These are phyloP conservation scores for Carex kokanica DNA, from an alignment of 176 grass and related monocot species.

Conservation along the genomic window DNA sequence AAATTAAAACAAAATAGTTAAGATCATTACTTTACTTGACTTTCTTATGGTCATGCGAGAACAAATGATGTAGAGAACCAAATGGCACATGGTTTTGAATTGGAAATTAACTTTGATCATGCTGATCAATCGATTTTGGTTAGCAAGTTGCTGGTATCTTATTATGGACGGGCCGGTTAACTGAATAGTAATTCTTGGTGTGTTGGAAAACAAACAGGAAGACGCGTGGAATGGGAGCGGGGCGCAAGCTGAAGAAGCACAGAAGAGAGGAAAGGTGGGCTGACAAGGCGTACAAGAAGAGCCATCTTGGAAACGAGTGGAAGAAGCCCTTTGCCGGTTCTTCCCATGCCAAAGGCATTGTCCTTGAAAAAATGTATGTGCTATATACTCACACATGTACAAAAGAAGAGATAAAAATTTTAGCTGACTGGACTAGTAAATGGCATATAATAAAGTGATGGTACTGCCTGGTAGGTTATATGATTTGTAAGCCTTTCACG, in stretches of 20 bases:
- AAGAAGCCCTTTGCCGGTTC: constrained; percentile 21
- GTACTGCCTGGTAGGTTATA: not conserved
- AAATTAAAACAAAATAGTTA: not conserved
- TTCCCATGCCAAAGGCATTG: constrained; percentile 21
- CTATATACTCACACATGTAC: not conserved
- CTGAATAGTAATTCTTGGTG: not conserved
- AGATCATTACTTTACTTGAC: not conserved
- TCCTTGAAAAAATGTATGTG: constrained; percentile 27
- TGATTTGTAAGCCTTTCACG: not conserved
- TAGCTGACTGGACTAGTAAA: not conserved
- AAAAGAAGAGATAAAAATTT: not conserved
- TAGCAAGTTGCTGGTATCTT: not conserved
- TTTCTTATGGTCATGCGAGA: not conserved
- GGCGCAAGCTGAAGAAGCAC: constrained; percentile 23
- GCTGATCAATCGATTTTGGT: not conserved
- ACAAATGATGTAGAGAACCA: not conserved
- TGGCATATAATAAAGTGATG: not conserved
- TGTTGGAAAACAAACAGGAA: not conserved
- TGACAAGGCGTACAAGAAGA: constrained; percentile 19
- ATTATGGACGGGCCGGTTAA: not conserved
- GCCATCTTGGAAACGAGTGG: constrained; percentile 27
- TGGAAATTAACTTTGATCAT: not conserved
- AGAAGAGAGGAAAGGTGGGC: constrained; percentile 27
- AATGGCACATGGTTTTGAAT: not conserved
- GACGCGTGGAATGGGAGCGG: constrained; percentile 24